Evolutionary conservation across 805 yeast genomes (phyloP).

Genomic region (Candida insectorum): DNA sequence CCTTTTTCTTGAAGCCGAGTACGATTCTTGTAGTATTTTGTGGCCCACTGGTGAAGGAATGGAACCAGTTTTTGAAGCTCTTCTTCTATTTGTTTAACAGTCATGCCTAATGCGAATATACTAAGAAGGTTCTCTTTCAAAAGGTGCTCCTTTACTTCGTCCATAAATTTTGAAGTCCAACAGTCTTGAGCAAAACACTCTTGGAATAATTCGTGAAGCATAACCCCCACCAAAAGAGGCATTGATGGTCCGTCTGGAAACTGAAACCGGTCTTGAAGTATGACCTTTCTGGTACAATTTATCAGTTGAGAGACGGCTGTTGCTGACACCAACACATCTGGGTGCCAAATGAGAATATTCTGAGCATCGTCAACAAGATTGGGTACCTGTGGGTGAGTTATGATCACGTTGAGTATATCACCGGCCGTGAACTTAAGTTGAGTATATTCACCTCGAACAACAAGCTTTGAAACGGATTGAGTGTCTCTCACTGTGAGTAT

Average conservation of each 20-base stretch:
- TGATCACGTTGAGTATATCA: slow-evolving; percentile 63
- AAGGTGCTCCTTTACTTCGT: slow-evolving; percentile 33
- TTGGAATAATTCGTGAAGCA: slow-evolving; percentile 77
- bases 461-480: slow-evolving; percentile 33
- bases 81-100: slow-evolving; percentile 37
- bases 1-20: slow-evolving; percentile 29
- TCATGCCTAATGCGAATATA: slow-evolving; percentile 50
- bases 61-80: slow-evolving; percentile 47
- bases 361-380: slow-evolving; percentile 51
- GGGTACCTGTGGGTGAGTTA: slow-evolving; percentile 37
- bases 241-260: slow-evolving; percentile 62
- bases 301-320: slow-evolving; percentile 77
- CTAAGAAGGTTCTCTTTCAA: slow-evolving; percentile 44
- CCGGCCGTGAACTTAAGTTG: slow-evolving; percentile 43
- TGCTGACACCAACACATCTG: slow-evolving; percentile 78
- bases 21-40: slow-evolving; percentile 35
- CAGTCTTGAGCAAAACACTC: slow-evolving; percentile 41
- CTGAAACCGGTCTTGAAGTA: slow-evolving; percentile 52
- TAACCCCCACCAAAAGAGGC: slow-evolving; percentile 76
- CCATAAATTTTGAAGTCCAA: slow-evolving; percentile 38
- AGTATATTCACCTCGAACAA: slow-evolving; percentile 62
- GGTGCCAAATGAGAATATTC: slow-evolving; percentile 74
- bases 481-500: slow-evolving; percentile 51
- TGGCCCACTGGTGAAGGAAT: slow-evolving; percentile 53
- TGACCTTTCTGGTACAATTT: slow-evolving; percentile 68